Conservation (phyloP, 345 rosid species). For the Brassica carinata region DNA sequence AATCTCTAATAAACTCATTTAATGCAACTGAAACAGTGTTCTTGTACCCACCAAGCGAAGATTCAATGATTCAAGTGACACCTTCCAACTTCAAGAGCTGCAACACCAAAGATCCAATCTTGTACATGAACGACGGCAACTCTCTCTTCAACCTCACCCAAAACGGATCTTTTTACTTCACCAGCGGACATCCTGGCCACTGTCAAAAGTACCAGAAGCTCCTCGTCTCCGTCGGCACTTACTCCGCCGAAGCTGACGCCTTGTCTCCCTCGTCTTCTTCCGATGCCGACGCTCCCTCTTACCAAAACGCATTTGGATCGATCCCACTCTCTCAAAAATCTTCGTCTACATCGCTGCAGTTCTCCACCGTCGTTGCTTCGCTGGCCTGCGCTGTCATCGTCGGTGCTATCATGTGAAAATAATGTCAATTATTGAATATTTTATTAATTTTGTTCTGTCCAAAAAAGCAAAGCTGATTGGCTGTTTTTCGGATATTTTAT, state of each 20-base stretch:
- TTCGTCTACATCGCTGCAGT: constrained; percentile 27
- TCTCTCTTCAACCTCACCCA: constrained; percentile 83
- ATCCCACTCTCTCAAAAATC: constrained; percentile 65
- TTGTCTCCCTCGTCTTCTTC: constrained; percentile 55
- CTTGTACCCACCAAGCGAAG: constrained; percentile 97
- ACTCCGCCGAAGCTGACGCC: constrained; percentile 50
- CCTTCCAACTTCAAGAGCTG: constrained; percentile 59
- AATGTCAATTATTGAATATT: neutral
- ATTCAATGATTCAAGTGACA: constrained; percentile 84
- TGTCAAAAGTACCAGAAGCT: constrained; percentile 92
- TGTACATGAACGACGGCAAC: constrained; percentile 89
- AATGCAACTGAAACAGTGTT: constrained; percentile 49
- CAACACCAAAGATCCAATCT: constrained; percentile 80
- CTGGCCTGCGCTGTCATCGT: constrained; percentile 43
- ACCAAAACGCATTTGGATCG: constrained; percentile 69
- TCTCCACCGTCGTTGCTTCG: constrained; percentile 47
- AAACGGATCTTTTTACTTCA: constrained; percentile 72
- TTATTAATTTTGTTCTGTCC: no score
- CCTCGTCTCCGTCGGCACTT: constrained; percentile 62
- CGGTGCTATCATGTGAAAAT: constrained; percentile 46
- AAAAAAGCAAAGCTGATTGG: no score
- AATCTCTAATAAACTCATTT: neutral
- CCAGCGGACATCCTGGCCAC: constrained; percentile 75
- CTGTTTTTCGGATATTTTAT: no score
- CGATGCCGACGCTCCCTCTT: constrained; percentile 67